Evolutionary conservation across 73 alveolate species (phyloP).

Genomic region (Tetrahymena elliotti): DNA sequence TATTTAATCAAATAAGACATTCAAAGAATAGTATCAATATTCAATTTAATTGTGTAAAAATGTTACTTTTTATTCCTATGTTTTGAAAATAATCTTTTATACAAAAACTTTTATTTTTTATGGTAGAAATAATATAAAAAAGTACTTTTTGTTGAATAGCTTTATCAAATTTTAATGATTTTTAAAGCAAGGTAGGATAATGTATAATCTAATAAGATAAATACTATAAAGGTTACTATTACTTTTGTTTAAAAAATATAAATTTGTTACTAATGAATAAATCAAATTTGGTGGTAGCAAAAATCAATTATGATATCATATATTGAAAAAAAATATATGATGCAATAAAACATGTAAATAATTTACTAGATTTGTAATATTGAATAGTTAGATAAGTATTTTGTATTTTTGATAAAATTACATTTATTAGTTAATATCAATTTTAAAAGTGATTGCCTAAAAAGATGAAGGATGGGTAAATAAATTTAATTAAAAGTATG

Average conservation of each 20-base stretch:
- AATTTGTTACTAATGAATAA: not conserved
- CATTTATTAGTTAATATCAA: not conserved
- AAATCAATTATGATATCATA: not conserved
- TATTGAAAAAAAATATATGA: not conserved
- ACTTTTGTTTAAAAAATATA: too few relatives aligned
- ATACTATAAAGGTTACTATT: not conserved
- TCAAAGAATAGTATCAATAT: too few relatives aligned
- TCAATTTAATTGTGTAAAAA: too few relatives aligned
- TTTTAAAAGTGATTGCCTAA: not conserved
- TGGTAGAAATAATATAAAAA: too few relatives aligned
- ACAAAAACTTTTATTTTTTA: too few relatives aligned
- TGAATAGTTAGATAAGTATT: too few relatives aligned
- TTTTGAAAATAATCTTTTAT: too few relatives aligned
- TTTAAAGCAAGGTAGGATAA: not conserved
- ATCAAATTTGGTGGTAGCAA: not conserved
- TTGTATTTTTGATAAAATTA: not conserved
- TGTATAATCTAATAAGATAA: too few relatives aligned
- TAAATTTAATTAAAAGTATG: not conserved
- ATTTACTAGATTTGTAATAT: not conserved
- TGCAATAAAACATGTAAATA: not conserved
- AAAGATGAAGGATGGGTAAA: not conserved
- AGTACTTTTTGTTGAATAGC: too few relatives aligned
- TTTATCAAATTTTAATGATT: too few relatives aligned
- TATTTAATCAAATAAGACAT: too few relatives aligned
- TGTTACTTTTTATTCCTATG: too few relatives aligned